Base-by-base conservation (phyloP, 441 rosid genomes). In the Kokia cookei region DNA sequence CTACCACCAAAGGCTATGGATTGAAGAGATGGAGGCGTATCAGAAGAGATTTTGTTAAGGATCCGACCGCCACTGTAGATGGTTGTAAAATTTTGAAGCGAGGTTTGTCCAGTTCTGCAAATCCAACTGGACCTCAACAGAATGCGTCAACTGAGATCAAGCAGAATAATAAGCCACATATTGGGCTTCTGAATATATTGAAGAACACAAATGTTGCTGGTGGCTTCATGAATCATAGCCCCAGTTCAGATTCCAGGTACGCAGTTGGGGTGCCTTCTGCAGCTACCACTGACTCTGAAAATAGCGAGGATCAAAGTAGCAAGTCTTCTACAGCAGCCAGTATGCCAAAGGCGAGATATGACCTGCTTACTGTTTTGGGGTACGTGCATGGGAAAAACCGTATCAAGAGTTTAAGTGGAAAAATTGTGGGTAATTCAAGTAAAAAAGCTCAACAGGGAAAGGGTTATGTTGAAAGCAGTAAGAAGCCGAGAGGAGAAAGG, bases 281-380 rank as follows among this genome's bases (percentile, higher is more conserved):
- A 53, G 81, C 83, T 55, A 89, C 86, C 4, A 53, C 82, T 1
- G 93, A 89, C 71, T 91, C 97, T 12, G 92, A 92, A 80, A 89
- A 86, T 63, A 88, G 89, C 27, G 92, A 89, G 84, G 97, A 85
- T 81, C 83, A 71, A 48, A 86, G 93, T 82, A 92, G 96, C 77
- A 91, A 84, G 80, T 89, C 94, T n/a, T 92, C 90, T 15, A 89
- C 97, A 9, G 88, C 97, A 47, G 91, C 93, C 11, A 90, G 91
- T 72, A 89, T 80, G 67, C 88, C 91, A 43, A 85, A 84, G 83
- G 72, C 71, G 79, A 89, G 75, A 76, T 75, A 75, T 40, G 93
- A 85, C 58, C 65, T 79, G 71, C 86, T 78, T 80, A 76, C 83
- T 10, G 74, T 71, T 22, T 73, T 62, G 58, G 85, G 87, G 69